Base-by-base conservation (phyloP, 139 green algal species). In the Pleodorina starrii region DNA sequence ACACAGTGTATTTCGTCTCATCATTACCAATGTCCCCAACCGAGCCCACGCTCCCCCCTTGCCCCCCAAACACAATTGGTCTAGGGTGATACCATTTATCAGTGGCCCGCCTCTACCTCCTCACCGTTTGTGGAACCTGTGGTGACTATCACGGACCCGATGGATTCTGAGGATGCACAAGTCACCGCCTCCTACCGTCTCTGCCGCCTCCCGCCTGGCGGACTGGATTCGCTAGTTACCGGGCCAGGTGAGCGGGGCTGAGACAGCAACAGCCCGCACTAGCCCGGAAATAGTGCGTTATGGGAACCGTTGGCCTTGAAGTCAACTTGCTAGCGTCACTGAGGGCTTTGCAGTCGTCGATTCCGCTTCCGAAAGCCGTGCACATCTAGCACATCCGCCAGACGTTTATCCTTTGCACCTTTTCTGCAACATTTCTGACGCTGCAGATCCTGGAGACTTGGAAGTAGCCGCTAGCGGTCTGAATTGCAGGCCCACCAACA, bases 401-500 rank as follows among this genome's bases (percentile, higher is more conserved):
- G n/a, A n/a, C n/a, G n/a, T n/a, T n/a, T n/a, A n/a, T n/a, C n/a
- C n/a, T n/a, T n/a, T n/a, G n/a, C n/a, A n/a, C n/a, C n/a, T n/a
- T n/a, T n/a, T n/a, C n/a, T n/a, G n/a, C n/a, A n/a, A n/a, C n/a
- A n/a, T n/a, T n/a, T n/a, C n/a, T n/a, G n/a, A 32, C n/a, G 29
- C 66, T 25, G 66, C 63, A 73, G 63, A 11, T n/a, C 17, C 76
- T 27, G 51, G 77, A 6, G 77, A 85, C 77, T 5, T 85, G 32
- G 51, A 72, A 19, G 17, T 72, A 9, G 14, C 36, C 7, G 50
- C 36, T 0, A 51, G 11, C 16, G 51, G 35, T 21, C 19, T 72
- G 11, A 12, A 40, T 4, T 50, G 46, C 54, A 14, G 6, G 32
- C 10, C 9, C 0, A 46, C 36, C 36, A 25, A 21, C 9, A 42